phyloP scores from a whole-genome alignment of 192 early-diverging fungal species.

The Linnemannia exigua region DNA sequence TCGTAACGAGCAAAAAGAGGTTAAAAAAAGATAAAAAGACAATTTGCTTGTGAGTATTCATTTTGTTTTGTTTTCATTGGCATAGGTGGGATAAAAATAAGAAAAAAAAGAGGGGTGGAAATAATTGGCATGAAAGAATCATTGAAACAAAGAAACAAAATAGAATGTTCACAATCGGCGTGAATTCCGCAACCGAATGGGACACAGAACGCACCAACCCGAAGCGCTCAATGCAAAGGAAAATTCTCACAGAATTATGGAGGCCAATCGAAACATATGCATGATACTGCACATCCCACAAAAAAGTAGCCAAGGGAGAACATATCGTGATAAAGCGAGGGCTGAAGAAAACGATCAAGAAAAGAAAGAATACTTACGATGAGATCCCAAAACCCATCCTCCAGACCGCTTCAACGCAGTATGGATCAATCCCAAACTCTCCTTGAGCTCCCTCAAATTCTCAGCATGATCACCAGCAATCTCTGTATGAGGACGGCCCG shows the following conservation, averaged over 20 bases:
- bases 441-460: conserved; percentile 32
- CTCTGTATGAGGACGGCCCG: conserved; percentile 35
- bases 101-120: neutral
- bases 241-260: too few species aligned
- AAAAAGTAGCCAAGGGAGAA: too few species aligned
- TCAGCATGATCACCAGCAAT: conserved; percentile 43
- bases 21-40: neutral
- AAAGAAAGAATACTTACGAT: conserved; percentile 49
- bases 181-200: neutral
- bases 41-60: neutral
- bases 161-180: neutral
- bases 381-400: conserved; percentile 53
- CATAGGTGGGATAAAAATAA: neutral
- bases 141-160: neutral
- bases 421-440: conserved; percentile 35
- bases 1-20: neutral
- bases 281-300: too few species aligned
- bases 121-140: neutral
- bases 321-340: too few species aligned
- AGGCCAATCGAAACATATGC: too few species aligned
- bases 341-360: neutral
- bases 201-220: neutral
- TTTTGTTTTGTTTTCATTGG: too few species aligned
- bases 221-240: too few species aligned
- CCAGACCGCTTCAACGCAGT: conserved; percentile 29